phyloP scores from a whole-genome alignment of 345 rosid species.

The Sonneratia caseolaris region DNA sequence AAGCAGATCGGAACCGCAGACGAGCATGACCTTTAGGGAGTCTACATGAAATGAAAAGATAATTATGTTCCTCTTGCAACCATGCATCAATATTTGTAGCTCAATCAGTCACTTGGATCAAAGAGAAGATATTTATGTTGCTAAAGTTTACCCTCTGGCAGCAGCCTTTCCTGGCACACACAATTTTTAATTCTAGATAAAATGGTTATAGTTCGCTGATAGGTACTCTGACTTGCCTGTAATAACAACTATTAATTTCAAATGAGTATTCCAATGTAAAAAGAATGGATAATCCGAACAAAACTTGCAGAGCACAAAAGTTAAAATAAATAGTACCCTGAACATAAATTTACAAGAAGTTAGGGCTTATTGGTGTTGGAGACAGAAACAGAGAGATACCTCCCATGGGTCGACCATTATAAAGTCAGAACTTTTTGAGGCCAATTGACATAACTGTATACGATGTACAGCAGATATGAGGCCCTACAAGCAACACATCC shows the following conservation, averaged over 20 bases:
- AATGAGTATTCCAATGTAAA: background rate
- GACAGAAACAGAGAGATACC: conserved; percentile 25
- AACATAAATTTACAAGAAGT: background rate
- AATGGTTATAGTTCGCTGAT: conserved; percentile 53
- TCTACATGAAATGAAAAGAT: conserved; percentile 22
- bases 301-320: background rate
- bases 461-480: conserved; percentile 71
- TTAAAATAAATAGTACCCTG: background rate
- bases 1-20: conserved; percentile 90
- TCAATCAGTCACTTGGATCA: background rate
- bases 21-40: conserved; percentile 65
- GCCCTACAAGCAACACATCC: conserved; percentile 30
- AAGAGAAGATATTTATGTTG: background rate
- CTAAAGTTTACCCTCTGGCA: conserved; percentile 31
- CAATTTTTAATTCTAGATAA: conserved; percentile 50
- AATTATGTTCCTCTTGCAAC: background rate
- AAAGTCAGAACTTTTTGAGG: conserved; percentile 70
- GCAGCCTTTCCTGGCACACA: conserved; percentile 18
- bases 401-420: conserved; percentile 96
- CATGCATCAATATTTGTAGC: background rate
- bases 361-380: background rate
- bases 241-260: conserved; percentile 3
- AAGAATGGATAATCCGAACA: background rate
- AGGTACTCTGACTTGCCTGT: conserved; percentile 66
- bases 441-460: conserved; percentile 50